Percentiles rank a stretch among this genome's conserved stretches.
Conservation (phyloP, 2,329 filamentous ascomycete species). For the Aspergillus clavatus region DNA sequence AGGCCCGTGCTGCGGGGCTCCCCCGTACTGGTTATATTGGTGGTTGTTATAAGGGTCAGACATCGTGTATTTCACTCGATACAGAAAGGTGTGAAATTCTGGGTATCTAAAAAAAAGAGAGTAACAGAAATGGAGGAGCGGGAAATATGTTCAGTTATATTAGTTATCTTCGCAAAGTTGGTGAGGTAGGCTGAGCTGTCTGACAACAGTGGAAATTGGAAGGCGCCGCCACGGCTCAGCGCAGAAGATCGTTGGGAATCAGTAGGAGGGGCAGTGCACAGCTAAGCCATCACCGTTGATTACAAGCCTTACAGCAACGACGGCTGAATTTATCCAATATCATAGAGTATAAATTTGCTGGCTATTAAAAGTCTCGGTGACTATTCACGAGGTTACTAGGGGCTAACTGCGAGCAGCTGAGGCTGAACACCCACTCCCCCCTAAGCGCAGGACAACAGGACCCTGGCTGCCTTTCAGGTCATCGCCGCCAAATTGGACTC, state of each 20-base stretch:
- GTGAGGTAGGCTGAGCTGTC: background rate
- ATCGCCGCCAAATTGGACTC: too few relatives aligned
- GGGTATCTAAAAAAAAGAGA: background rate
- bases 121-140: background rate
- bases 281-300: background rate
- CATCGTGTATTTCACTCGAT: constrained; percentile 1
- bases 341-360: too few relatives aligned
- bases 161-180: background rate
- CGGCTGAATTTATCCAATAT: too few relatives aligned
- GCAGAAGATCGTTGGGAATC: background rate
- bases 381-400: too few relatives aligned
- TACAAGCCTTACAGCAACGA: too few relatives aligned
- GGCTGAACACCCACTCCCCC: too few relatives aligned
- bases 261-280: background rate
- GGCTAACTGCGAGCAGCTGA: too few relatives aligned
- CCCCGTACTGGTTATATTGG: constrained; percentile 21
- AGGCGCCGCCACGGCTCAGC: background rate
- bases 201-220: background rate
- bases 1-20: constrained; percentile 6
- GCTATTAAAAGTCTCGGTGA: too few relatives aligned
- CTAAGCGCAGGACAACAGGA: too few relatives aligned
- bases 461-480: too few relatives aligned
- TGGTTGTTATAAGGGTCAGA: constrained; percentile 16
- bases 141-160: background rate
- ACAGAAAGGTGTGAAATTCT: background rate